phyloP scores from a whole-genome alignment of 352 stramenopile genomes.

The Thraustochytrium striatum region DNA sequence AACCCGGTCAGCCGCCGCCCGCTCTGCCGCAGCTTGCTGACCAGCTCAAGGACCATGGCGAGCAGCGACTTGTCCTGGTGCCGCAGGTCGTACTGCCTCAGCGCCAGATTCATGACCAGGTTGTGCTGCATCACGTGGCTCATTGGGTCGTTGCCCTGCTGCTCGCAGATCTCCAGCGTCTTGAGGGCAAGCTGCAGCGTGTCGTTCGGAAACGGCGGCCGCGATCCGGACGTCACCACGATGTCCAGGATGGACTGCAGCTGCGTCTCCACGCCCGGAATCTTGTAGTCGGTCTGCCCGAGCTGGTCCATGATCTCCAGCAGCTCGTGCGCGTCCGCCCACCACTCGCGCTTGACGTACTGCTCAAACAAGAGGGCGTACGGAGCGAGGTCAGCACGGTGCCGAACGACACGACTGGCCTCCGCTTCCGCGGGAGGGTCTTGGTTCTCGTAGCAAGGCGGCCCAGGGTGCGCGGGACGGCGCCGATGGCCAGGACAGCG shows the following conservation, averaged over 20 bases:
- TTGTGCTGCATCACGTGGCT: not conserved
- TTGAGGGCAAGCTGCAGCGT: not conserved
- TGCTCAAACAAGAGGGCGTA: no score
- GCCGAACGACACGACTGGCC: no score
- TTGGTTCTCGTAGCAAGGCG: no score
- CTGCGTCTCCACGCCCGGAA: not conserved
- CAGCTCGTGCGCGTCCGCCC: not conserved
- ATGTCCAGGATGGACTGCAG: not conserved
- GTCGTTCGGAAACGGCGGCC: not conserved
- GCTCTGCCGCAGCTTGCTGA: not conserved
- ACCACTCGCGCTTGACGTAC: no score
- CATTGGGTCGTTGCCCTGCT: not conserved
- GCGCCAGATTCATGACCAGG: not conserved
- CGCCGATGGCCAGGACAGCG: no score
- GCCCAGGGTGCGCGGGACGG: no score
- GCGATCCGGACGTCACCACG: not conserved
- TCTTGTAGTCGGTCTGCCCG: not conserved
- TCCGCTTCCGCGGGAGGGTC: no score
- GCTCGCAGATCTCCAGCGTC: not conserved
- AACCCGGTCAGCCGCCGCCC: not conserved
- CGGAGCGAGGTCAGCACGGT: no score
- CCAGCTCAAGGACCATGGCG: not conserved
- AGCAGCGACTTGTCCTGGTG: constrained; percentile 23
- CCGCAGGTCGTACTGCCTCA: constrained; percentile 15
- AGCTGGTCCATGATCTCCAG: not conserved